Evolutionary conservation across 2,329 filamentous ascomycete species (phyloP), one percentile per base, ranked within the genome.

Genomic region (Keithomyces neogunnii): DNA sequence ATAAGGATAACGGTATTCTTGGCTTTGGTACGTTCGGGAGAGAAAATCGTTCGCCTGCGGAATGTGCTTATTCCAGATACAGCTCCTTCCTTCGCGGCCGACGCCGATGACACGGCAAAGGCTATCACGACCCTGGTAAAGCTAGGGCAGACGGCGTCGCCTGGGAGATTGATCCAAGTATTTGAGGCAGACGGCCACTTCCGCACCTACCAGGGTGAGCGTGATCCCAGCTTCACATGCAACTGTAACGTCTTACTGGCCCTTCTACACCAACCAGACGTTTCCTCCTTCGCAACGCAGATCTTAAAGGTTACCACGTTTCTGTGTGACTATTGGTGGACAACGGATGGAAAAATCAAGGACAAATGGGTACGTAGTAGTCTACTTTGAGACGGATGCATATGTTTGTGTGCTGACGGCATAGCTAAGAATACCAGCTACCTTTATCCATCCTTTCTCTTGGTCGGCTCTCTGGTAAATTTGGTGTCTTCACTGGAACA

Each of bases 41-140:
- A 19, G 19, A 19, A 19, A 19, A 19, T 19, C 19, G 19, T 19
- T 19, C 19, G 19, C 19, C 19, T 19, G 19, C 19, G 19, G 19
- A 19, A 19, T 19, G 19, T 19, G 19, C 19, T 19, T 19, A 19
- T 19, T 19, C 19, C 19, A 19, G 19, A 19, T 19, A 19, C 19
- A 38, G 35, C 35, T 10, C 35, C 35, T 38, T 3, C 4, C 10
- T 5, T 38, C 5, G 9, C 4, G 5, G 35, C 9, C 4, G 57
- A 59, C 49, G 56, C 47, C 4, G 57, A 59, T 44, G 56, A 59
- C 47, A 57, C 48, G 1, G 54, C 57, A 13, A 57, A 53, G 33
- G 33, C 44, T n/a, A 48, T 59, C 26, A 38, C 42, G 5, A 35
- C 45, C 13, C 50, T 57, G n/a, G 43, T 19, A 6, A 42, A 29